Conservation (phyloP, 495 filamentous ascomycete genomes). For the Aspergillus haitiensis region DNA sequence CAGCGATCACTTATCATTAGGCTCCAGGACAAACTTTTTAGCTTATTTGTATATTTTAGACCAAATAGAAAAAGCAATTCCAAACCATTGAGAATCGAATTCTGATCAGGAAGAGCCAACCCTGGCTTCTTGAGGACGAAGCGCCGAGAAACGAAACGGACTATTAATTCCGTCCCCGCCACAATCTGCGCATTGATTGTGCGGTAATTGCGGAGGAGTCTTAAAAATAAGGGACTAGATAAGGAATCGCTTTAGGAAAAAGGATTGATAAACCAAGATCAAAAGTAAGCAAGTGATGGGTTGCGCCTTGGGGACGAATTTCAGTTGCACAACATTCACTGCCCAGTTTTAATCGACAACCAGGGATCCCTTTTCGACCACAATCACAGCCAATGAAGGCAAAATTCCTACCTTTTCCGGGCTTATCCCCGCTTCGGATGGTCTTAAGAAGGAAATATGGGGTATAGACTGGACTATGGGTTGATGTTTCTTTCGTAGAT, state of each 20-base stretch:
- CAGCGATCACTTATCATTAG: constrained; percentile 1
- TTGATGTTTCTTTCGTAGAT: background rate
- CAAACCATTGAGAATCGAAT: background rate
- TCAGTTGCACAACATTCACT: background rate
- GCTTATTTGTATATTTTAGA: background rate
- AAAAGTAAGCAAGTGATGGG: background rate
- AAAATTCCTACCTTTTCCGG: background rate
- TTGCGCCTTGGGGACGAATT: background rate
- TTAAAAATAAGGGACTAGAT: constrained; percentile 8
- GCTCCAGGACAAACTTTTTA: background rate
- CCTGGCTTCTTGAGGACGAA: background rate
- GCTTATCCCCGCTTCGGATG: background rate
- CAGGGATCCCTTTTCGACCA: background rate
- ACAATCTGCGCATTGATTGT: constrained; percentile 9
- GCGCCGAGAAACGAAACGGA: constrained; percentile 7
- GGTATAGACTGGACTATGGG: background rate
- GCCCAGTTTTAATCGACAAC: background rate
- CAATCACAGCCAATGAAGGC: background rate
- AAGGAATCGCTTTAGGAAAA: background rate
- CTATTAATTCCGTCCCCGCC: background rate
- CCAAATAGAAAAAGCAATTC: constrained; percentile 3
- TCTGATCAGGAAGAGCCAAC: background rate
- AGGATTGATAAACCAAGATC: background rate
- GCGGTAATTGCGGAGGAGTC: constrained; percentile 17
- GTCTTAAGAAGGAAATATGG: background rate